Percentiles rank a stretch among this genome's conserved stretches.
These are phyloP conservation scores for Ustilago trichophora DNA, from an alignment of 1,284 basidiomycete genomes.

Conservation along the genomic window DNA sequence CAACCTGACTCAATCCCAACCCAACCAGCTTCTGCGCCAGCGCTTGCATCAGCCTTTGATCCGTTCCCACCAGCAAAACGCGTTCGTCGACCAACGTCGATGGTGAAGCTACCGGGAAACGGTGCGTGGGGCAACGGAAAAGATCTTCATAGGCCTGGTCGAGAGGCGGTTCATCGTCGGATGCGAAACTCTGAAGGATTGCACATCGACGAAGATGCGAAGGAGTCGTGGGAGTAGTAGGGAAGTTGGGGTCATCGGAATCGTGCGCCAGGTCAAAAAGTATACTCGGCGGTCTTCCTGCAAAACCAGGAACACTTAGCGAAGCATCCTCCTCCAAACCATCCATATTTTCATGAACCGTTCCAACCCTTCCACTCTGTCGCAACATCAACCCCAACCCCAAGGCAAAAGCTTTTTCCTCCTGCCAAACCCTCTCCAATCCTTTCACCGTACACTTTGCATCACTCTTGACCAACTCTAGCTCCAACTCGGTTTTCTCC, in stretches of 20 bases:
- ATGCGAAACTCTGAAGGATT: neutral
- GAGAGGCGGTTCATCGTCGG: neutral
- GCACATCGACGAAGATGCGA: constrained; percentile 2
- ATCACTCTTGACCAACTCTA: neutral
- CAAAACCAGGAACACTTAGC: neutral
- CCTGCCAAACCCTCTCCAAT: constrained; percentile 1
- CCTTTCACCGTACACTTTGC: neutral
- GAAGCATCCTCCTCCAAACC: neutral
- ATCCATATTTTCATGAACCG: too few species aligned
- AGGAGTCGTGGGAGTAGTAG: neutral
- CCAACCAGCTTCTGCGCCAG: constrained; percentile 5
- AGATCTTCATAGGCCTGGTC: constrained; percentile 7
- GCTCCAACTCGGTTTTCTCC: neutral
- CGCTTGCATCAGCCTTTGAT: constrained; percentile 2
- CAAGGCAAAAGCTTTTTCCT: constrained; percentile 23
- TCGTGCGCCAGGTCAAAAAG: constrained; percentile 3
- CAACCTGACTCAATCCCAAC: constrained; percentile 5
- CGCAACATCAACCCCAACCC: constrained; percentile 8
- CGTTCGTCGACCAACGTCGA: constrained; percentile 19
- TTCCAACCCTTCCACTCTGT: neutral
- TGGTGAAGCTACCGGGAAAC: constrained; percentile 2
- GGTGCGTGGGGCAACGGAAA: constrained; percentile 12
- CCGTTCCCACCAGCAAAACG: constrained; percentile 13
- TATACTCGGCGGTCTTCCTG: neutral
- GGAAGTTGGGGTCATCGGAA: neutral